These are phyloP conservation scores for Rhamnella rubrinervis DNA, from an alignment of 331 rosid species.

Conservation along the genomic window DNA sequence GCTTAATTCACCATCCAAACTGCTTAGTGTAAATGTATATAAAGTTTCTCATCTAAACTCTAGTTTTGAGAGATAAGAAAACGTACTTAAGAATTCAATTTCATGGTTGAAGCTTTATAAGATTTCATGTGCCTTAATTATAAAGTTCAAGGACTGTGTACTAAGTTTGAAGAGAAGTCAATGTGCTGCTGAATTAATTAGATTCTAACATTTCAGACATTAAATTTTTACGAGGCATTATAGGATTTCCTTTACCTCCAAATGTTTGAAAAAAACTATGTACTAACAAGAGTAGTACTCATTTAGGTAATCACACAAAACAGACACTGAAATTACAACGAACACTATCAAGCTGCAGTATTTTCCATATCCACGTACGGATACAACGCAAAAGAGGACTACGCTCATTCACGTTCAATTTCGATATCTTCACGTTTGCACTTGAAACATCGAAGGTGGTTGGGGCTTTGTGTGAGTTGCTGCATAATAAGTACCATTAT, in stretches of 20 bases:
- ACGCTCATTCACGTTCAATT: constrained; percentile 29
- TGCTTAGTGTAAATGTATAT: too few species aligned
- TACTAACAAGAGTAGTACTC: constrained; percentile 16
- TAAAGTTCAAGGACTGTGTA: background rate
- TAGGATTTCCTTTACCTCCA: constrained; percentile 17
- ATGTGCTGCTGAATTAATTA: constrained; percentile 25
- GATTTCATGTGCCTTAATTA: too few species aligned
- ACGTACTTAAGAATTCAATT: background rate
- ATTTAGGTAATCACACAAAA: constrained; percentile 35
- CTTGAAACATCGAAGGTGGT: constrained; percentile 38
- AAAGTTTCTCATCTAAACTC: too few species aligned
- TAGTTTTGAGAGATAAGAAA: too few species aligned
- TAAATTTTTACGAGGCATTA: constrained; percentile 25
- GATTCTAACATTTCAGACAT: constrained; percentile 18
- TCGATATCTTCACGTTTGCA: constrained; percentile 48
- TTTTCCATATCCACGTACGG: constrained; percentile 34
- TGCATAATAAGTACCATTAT: constrained; percentile 47
- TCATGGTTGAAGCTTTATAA: background rate
- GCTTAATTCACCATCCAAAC: too few species aligned
- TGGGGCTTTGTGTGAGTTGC: constrained; percentile 50
- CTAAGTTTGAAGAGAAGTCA: constrained; percentile 7
- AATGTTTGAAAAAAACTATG: constrained; percentile 31
- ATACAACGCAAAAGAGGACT: constrained; percentile 15
- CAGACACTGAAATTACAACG: constrained; percentile 23
- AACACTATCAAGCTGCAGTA: constrained; percentile 30